These are phyloP conservation scores for Botryotinia convoluta DNA, from an alignment of 2,329 filamentous ascomycete species.

Conservation along the genomic window DNA sequence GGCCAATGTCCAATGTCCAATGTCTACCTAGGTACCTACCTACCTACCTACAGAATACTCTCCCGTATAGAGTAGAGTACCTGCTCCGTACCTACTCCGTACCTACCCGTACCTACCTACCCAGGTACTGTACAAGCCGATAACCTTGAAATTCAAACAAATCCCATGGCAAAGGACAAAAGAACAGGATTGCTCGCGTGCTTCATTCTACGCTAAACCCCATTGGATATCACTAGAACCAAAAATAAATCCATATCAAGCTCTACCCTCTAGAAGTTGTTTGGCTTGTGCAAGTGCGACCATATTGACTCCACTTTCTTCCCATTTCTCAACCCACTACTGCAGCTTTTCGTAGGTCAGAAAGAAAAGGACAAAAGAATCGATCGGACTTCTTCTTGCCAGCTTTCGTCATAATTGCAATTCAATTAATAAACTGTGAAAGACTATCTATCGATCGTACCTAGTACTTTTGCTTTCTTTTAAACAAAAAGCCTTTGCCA, in stretches of 20 bases:
- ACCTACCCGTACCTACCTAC: neutral
- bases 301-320: neutral
- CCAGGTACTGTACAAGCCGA: neutral
- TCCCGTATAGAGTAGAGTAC: neutral
- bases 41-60: neutral
- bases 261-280: neutral
- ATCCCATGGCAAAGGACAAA: neutral
- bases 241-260: neutral
- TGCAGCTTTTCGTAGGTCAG: conserved; percentile 4
- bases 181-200: conserved; percentile 13
- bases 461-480: neutral
- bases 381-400: neutral
- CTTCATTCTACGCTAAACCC: neutral
- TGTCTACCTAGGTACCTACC: no score
- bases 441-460: neutral
- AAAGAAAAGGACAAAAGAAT: neutral
- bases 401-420: conserved; percentile 11
- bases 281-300: conserved; percentile 3
- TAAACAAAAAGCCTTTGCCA: neutral
- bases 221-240: neutral
- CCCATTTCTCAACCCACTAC: conserved; percentile 1
- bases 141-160: neutral
- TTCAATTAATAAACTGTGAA: neutral
- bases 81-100: neutral
- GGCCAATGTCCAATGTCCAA: no score